Conservation (phyloP, 495 filamentous ascomycete genomes). For the Cryomyces minteri region DNA sequence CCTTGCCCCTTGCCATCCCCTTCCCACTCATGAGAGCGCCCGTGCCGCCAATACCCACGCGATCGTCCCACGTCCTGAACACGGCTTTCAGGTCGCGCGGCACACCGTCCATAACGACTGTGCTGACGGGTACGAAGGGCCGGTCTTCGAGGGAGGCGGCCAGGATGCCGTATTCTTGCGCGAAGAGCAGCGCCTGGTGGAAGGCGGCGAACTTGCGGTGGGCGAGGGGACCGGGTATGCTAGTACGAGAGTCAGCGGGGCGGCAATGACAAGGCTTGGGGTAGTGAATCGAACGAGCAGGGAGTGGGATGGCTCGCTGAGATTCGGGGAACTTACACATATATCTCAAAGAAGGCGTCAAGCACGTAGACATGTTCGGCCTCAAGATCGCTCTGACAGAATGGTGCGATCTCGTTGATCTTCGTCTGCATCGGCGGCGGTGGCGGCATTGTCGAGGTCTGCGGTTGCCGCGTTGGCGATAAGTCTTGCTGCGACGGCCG, state of each 20-base stretch:
- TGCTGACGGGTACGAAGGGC: constrained; percentile 70
- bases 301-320: no score
- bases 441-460: constrained; percentile 17
- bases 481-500: constrained; percentile 9
- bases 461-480: constrained; percentile 31
- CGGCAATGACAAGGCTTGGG: no score
- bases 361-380: constrained; percentile 58
- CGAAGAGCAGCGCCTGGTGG: constrained; percentile 67
- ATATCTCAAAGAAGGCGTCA: constrained; percentile 89
- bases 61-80: constrained; percentile 63
- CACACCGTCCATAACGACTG: constrained; percentile 61
- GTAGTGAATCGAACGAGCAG: no score
- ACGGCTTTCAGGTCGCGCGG: constrained; percentile 63
- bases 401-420: constrained; percentile 65
- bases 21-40: constrained; percentile 16
- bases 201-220: constrained; percentile 57
- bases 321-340: constrained; percentile 40
- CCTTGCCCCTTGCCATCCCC: constrained; percentile 11
- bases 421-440: constrained; percentile 16
- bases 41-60: not conserved
- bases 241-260: constrained; percentile 18
- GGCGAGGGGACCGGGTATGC: constrained; percentile 58
- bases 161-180: constrained; percentile 81
- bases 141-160: constrained; percentile 78
- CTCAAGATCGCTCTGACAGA: constrained; percentile 56